phyloP scores from a whole-genome alignment of 2,329 filamentous ascomycete species.

The Colletotrichum spinosum region DNA sequence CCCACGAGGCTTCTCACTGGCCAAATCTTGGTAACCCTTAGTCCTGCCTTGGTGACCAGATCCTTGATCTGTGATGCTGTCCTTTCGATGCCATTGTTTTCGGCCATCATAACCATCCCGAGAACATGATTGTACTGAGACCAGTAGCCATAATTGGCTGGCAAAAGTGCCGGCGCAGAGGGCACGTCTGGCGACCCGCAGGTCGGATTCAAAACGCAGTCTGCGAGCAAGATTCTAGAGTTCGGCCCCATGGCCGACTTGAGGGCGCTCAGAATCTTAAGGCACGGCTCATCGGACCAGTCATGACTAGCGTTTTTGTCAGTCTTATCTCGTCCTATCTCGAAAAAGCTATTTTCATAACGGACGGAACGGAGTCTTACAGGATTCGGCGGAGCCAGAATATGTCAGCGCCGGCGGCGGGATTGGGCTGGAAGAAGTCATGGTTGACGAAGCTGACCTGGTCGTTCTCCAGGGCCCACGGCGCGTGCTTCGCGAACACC shows the following conservation, averaged over 20 bases:
- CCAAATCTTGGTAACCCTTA: constrained; percentile 47
- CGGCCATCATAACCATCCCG: constrained; percentile 48
- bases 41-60: constrained; percentile 44
- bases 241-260: constrained; percentile 37
- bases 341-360: no score
- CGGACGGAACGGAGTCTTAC: background rate
- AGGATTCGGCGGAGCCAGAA: constrained; percentile 48
- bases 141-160: constrained; percentile 49
- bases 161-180: constrained; percentile 45
- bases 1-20: constrained; percentile 47
- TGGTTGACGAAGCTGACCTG: constrained; percentile 42
- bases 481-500: constrained; percentile 47
- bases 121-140: constrained; percentile 46
- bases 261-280: constrained; percentile 41
- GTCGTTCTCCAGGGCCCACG: constrained; percentile 13
- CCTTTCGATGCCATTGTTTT: constrained; percentile 51
- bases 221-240: constrained; percentile 40
- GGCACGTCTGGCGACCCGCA: constrained; percentile 43
- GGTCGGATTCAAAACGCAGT: constrained; percentile 52
- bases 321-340: background rate
- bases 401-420: constrained; percentile 43
- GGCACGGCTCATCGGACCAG: constrained; percentile 49
- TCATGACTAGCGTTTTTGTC: constrained; percentile 41
- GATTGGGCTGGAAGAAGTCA: constrained; percentile 49
- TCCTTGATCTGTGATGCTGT: constrained; percentile 46